phyloP scores from a whole-genome alignment of 306 rosid species.

The Ceratonia siliqua region DNA sequence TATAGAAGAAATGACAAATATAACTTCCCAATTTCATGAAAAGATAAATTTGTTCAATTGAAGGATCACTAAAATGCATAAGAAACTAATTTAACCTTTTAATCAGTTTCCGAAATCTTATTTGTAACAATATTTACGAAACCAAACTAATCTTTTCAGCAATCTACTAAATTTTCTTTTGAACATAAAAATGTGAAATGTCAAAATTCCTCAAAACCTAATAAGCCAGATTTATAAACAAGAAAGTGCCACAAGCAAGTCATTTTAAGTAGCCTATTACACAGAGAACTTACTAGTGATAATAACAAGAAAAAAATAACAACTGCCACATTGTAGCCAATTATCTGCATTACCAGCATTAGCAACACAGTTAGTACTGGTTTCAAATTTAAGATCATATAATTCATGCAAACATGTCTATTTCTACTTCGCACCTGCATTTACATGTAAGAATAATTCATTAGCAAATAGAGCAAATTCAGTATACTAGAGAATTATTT shows the following conservation, averaged over 20 bases:
- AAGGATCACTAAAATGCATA: neutral
- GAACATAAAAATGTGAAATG: neutral
- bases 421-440: neutral
- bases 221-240: constrained; percentile 15
- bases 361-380: neutral
- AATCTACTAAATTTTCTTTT: neutral
- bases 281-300: neutral
- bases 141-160: neutral
- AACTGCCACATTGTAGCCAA: neutral
- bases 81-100: neutral
- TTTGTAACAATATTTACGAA: neutral
- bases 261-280: neutral
- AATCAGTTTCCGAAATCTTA: neutral
- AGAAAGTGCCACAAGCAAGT: neutral
- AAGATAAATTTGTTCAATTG: neutral
- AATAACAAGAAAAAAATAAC: neutral
- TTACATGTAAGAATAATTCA: neutral
- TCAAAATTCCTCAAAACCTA: neutral
- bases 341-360: neutral
- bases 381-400: constrained; percentile 7
- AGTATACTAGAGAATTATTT: neutral
- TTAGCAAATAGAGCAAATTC: neutral
- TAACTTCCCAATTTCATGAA: neutral
- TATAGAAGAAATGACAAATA: neutral
- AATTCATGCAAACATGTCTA: neutral